phyloP scores from a whole-genome alignment of 768 basidiomycete species.

The Tephrocybe sp. region DNA sequence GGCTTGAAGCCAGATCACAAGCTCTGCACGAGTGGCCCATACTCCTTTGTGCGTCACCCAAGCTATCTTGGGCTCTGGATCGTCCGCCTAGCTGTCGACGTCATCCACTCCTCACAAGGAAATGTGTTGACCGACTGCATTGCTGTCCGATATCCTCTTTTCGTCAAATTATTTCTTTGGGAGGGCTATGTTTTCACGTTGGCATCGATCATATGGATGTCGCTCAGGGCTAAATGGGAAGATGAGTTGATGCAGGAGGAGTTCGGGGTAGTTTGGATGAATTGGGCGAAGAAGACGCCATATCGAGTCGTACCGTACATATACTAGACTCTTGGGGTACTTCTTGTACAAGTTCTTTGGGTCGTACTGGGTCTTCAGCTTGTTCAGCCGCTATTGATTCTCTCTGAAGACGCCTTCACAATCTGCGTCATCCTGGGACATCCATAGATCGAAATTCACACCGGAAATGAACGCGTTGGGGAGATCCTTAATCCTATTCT shows the following conservation, averaged over 20 bases:
- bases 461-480: too few relatives aligned
- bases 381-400: too few relatives aligned
- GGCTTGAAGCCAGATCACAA: slow-evolving; percentile 6
- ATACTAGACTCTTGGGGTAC: not conserved
- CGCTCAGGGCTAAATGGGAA: slow-evolving; percentile 6
- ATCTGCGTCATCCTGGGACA: too few relatives aligned
- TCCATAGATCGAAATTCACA: too few relatives aligned
- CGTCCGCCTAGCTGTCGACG: not conserved
- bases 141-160: not conserved
- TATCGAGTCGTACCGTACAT: slow-evolving; percentile 9
- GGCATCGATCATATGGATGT: slow-evolving; percentile 7
- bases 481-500: too few relatives aligned
- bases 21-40: slow-evolving; percentile 9
- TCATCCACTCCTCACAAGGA: slow-evolving; percentile 1
- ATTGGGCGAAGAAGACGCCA: slow-evolving; percentile 5
- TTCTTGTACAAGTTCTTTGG: not conserved
- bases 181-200: not conserved
- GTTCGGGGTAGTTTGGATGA: not conserved
- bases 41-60: slow-evolving; percentile 8
- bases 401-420: too few relatives aligned
- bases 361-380: not conserved
- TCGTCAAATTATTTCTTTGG: not conserved
- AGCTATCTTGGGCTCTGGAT: slow-evolving; percentile 8
- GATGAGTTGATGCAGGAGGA: slow-evolving; percentile 11
- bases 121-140: slow-evolving; percentile 2